These are phyloP conservation scores for Bisporella sp. DNA, from an alignment of 2,329 filamentous ascomycete genomes.

Conservation along the genomic window DNA sequence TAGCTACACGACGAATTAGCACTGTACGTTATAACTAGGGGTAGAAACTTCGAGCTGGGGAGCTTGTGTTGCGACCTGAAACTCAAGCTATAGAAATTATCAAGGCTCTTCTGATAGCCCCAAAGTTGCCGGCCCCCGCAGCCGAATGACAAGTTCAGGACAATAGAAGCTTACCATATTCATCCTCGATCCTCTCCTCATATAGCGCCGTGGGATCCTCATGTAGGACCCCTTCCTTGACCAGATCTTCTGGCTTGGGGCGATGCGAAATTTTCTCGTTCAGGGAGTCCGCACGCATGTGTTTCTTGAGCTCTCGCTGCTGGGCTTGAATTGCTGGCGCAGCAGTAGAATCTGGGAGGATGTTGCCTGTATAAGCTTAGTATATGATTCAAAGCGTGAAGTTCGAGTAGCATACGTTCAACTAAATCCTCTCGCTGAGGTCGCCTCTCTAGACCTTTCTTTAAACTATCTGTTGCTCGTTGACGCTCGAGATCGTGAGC, in stretches of 20 bases:
- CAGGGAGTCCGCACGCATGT: constrained; percentile 80
- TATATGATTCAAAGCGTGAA: not conserved
- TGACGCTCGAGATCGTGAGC: constrained; percentile 59
- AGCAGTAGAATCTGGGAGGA: constrained; percentile 71
- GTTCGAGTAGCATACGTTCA: constrained; percentile 54
- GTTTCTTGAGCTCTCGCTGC: constrained; percentile 77
- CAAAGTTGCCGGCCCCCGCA: too few relatives aligned
- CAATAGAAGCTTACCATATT: constrained; percentile 46
- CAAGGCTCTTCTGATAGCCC: too few relatives aligned
- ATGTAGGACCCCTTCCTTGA: constrained; percentile 73
- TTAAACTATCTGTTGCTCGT: constrained; percentile 53
- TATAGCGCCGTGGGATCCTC: constrained; percentile 55
- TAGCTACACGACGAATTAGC: too few relatives aligned
- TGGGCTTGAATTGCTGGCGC: constrained; percentile 74
- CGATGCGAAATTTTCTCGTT: constrained; percentile 81
- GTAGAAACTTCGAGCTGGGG: too few relatives aligned
- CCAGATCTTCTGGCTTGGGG: constrained; percentile 67
- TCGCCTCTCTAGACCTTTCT: constrained; percentile 55
- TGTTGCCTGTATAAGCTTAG: constrained; percentile 57
- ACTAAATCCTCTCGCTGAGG: constrained; percentile 69
- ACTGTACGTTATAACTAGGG: too few relatives aligned
- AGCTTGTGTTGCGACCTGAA: too few relatives aligned
- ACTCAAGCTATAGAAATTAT: too few relatives aligned
- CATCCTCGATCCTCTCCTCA: constrained; percentile 54
- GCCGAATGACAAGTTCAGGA: too few relatives aligned